Percentiles rank a stretch among this genome's conserved stretches.
These are phyloP conservation scores for Exophiala xenobiotica DNA, from an alignment of 2,329 filamentous ascomycete species.

Conservation along the genomic window DNA sequence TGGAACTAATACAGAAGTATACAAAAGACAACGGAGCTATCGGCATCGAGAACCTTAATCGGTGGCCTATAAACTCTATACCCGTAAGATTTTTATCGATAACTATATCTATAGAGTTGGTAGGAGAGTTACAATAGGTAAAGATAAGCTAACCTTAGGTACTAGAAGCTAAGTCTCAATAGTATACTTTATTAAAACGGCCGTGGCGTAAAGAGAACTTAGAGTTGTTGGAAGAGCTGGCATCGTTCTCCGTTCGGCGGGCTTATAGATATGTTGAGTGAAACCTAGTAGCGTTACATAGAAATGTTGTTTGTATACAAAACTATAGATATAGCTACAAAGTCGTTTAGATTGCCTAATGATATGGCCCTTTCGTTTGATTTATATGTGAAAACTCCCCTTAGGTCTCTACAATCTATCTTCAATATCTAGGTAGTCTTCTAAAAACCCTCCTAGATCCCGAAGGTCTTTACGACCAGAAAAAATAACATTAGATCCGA, in stretches of 20 bases:
- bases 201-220: conserved; percentile 1
- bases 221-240: conserved; percentile 1
- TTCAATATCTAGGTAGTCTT: not conserved
- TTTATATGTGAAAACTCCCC: not conserved
- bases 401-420: too few relatives aligned
- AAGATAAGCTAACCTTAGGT: not conserved
- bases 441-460: not conserved
- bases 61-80: conserved; percentile 27
- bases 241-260: not conserved
- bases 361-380: not conserved
- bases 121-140: not conserved
- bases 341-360: not conserved
- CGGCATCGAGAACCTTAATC: conserved; percentile 34
- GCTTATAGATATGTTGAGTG: not conserved
- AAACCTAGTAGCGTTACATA: not conserved
- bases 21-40: conserved; percentile 35
- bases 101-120: not conserved
- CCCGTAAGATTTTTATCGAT: conserved; percentile 1
- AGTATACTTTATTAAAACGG: not conserved
- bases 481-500: too few relatives aligned
- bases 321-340: not conserved
- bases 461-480: too few relatives aligned
- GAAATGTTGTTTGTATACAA: not conserved
- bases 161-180: not conserved
- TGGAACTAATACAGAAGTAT: conserved; percentile 37